Evolutionary conservation across 441 rosid species (phyloP).

Genomic region (Rhodomyrtus psidioides): DNA sequence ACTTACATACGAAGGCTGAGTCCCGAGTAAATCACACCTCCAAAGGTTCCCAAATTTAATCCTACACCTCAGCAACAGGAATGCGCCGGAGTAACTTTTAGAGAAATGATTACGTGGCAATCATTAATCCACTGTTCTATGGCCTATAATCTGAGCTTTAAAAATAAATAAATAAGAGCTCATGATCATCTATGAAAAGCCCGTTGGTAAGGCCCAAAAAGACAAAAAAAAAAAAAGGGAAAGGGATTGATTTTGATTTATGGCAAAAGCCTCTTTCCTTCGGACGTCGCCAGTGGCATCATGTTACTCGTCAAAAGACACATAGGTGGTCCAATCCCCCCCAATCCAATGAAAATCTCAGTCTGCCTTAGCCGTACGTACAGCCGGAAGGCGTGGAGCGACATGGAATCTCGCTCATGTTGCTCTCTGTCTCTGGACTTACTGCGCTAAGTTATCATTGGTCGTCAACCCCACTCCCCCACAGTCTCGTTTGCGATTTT

Average conservation of each 20-base stretch:
- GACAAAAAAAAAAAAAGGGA: neutral
- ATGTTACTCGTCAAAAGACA: neutral
- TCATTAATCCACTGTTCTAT: no score
- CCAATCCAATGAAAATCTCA: neutral
- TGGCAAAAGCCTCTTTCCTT: neutral
- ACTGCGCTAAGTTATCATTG: neutral
- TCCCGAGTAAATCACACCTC: neutral
- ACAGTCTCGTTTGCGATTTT: neutral
- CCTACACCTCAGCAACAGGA: neutral
- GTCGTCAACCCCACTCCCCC: neutral
- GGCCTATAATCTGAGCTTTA: no score
- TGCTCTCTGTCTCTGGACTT: neutral
- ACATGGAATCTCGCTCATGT: neutral
- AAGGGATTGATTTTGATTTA: neutral
- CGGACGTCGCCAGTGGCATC: neutral
- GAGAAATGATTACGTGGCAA: no score
- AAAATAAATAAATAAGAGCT: no score
- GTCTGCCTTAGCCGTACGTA: neutral
- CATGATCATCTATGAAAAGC: fast-evolving
- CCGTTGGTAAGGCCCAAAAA: neutral
- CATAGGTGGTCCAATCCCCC: neutral
- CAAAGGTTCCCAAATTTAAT: neutral
- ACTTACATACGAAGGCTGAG: neutral
- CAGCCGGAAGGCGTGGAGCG: neutral
- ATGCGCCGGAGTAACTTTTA: neutral